Evolutionary conservation across 306 rosid species (phyloP).

Genomic region (Lathyrus tuberosus): DNA sequence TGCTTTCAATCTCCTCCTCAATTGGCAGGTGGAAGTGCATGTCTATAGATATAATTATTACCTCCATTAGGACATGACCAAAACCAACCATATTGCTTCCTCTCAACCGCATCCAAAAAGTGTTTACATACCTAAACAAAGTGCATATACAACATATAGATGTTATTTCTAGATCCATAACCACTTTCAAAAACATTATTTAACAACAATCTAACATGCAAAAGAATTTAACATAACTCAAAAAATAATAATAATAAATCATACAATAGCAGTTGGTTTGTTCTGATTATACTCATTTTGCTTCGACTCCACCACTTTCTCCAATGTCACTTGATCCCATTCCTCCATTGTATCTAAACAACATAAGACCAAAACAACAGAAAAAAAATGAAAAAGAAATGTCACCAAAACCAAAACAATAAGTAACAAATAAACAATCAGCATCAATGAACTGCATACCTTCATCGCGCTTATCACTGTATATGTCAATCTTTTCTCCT

Average conservation of each 20-base stretch:
- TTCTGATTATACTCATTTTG: constrained; percentile 79
- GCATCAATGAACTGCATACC: constrained; percentile 48
- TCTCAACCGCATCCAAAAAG: constrained; percentile 90
- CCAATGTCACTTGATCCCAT: constrained; percentile 96
- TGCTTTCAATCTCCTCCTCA: constrained; percentile 93
- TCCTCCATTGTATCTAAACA: constrained; percentile 89
- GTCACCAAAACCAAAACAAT: constrained; percentile 2
- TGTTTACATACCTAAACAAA: constrained; percentile 54
- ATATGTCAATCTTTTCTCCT: constrained; percentile 97
- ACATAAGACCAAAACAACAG: neutral
- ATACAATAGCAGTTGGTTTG: constrained; percentile 94
- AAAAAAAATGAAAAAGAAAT: neutral
- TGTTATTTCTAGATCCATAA: constrained; percentile 9
- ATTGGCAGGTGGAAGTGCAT: constrained; percentile 91
- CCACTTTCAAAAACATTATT: constrained; percentile 10
- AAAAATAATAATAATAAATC: constrained; percentile 36
- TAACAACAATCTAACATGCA: constrained; percentile 10
- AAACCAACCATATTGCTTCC: constrained; percentile 97
- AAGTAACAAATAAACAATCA: neutral
- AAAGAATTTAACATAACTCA: constrained; percentile 14
- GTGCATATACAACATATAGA: constrained; percentile 10
- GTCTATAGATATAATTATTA: constrained; percentile 90
- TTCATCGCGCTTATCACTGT: constrained; percentile 82
- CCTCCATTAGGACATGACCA: constrained; percentile 94
- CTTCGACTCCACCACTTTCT: constrained; percentile 92